Percentiles rank a stretch among this genome's conserved stretches.
These are phyloP conservation scores for Rhynchospora tenuis DNA, from an alignment of 176 grass and related monocot species.

Conservation along the genomic window DNA sequence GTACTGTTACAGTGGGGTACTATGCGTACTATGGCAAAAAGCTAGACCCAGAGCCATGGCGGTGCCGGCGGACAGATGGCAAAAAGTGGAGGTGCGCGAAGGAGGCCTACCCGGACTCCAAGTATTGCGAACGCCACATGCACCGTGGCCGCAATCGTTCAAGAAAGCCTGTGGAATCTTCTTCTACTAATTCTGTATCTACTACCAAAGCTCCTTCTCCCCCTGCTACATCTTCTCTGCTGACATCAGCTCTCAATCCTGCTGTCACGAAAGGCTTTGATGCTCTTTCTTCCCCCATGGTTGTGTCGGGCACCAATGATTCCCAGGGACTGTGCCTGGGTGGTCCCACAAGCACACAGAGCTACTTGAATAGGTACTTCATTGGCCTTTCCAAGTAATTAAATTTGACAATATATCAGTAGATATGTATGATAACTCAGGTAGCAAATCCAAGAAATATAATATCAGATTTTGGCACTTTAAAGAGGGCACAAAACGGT, in stretches of 20 bases:
- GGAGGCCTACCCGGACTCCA: constrained; percentile 97
- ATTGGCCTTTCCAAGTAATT: neutral
- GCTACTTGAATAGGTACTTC: constrained; percentile 8
- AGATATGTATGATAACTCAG: neutral
- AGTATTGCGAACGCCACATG: constrained; percentile 99
- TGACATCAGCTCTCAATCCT: constrained; percentile 12
- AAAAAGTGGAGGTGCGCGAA: constrained; percentile 99
- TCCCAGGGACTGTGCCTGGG: constrained; percentile 54
- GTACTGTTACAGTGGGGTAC: constrained; percentile 73
- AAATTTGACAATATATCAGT: neutral
- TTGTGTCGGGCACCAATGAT: constrained; percentile 15
- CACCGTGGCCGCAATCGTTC: constrained; percentile 99
- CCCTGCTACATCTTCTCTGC: constrained; percentile 16
- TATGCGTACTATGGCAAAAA: constrained; percentile 98
- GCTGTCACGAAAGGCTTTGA: constrained; percentile 18
- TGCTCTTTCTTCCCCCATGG: constrained; percentile 31
- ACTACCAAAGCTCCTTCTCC: constrained; percentile 43
- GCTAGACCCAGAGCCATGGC: constrained; percentile 89
- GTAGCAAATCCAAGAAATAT: neutral
- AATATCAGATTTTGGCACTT: neutral
- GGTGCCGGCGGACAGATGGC: constrained; percentile 92
- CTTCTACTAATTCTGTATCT: constrained; percentile 46
- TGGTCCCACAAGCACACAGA: constrained; percentile 42
- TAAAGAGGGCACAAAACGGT: neutral
- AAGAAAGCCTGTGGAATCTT: constrained; percentile 99